Conservation (phyloP, 1,139 yeast species). For the Candida glucosophila region DNA sequence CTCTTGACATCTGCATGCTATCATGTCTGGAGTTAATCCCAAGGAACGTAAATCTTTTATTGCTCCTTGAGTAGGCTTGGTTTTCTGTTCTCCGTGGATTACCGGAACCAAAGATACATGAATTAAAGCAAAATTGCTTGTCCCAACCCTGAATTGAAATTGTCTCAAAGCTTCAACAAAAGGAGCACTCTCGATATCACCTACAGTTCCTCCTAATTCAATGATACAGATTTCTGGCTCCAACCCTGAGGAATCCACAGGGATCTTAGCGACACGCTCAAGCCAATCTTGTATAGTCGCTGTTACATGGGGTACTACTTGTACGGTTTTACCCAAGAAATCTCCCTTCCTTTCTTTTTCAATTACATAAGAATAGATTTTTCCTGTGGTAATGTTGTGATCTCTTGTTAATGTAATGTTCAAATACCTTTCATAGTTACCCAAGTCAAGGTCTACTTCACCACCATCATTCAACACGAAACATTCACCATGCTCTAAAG, state of each 20-base stretch:
- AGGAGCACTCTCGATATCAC: slow-evolving; percentile 98
- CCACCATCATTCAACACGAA: slow-evolving; percentile 98
- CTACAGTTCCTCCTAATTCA: slow-evolving; percentile 98
- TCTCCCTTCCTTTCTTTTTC: slow-evolving; percentile 96
- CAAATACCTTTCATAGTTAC: slow-evolving; percentile 94
- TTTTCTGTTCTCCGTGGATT: slow-evolving; percentile 96
- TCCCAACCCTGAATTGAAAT: slow-evolving; percentile 94
- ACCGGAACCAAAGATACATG: slow-evolving; percentile 97
- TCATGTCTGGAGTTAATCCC: slow-evolving; percentile 92
- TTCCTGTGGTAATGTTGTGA: slow-evolving; percentile 97
- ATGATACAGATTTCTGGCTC: slow-evolving; percentile 91
- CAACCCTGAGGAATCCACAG: slow-evolving; percentile 86
- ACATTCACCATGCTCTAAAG: slow-evolving; percentile 98
- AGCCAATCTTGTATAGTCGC: slow-evolving; percentile 98
- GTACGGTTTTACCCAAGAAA: slow-evolving; percentile 97
- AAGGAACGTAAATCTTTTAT: slow-evolving; percentile 91
- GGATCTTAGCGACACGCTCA: slow-evolving; percentile 82
- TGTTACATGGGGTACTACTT: slow-evolving; percentile 96
- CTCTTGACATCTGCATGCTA: slow-evolving; percentile 94
- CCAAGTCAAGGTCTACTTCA: slow-evolving; percentile 94
- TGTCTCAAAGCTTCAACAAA: slow-evolving; percentile 98
- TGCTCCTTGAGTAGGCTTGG: slow-evolving; percentile 99
- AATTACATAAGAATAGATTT: slow-evolving; percentile 88
- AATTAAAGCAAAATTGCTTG: slow-evolving; percentile 86
- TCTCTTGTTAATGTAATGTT: slow-evolving; percentile 87